Percentiles rank a stretch among this genome's conserved stretches.
These are phyloP conservation scores for Microstroma glucosiphilum DNA, from an alignment of 1,284 basidiomycete genomes.

Conservation along the genomic window DNA sequence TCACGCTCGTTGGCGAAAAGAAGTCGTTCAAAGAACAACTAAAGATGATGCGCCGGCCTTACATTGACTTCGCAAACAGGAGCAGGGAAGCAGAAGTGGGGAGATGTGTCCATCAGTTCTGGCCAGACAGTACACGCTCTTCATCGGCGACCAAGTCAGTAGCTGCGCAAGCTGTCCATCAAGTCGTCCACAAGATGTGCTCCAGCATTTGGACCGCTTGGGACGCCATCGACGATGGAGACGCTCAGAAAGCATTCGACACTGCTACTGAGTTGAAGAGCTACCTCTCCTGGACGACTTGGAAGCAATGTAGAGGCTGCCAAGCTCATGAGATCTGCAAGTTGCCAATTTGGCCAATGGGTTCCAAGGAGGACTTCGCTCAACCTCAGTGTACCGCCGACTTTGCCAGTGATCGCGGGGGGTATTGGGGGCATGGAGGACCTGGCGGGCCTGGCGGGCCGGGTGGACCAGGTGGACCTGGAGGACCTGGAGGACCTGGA, in stretches of 20 bases:
- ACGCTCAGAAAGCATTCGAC: neutral
- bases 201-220: neutral
- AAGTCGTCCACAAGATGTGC: neutral
- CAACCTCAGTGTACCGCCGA: neutral
- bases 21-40: neutral
- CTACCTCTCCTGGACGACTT: neutral
- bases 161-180: neutral
- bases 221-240: neutral
- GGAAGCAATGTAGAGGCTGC: neutral
- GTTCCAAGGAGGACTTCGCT: neutral
- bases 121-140: neutral
- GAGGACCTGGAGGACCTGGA: neutral
- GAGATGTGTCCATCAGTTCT: neutral
- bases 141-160: neutral
- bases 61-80: neutral
- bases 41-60: neutral
- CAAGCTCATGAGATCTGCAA: neutral
- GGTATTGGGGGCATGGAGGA: neutral
- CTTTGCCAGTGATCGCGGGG: neutral
- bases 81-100: neutral
- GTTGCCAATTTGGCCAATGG: slow-evolving; percentile 1
- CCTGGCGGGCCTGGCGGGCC: neutral
- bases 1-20: neutral
- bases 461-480: no score
- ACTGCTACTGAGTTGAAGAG: neutral